Conservation (phyloP, 1,284 basidiomycete species). For the Papiliotrema terrestris region DNA sequence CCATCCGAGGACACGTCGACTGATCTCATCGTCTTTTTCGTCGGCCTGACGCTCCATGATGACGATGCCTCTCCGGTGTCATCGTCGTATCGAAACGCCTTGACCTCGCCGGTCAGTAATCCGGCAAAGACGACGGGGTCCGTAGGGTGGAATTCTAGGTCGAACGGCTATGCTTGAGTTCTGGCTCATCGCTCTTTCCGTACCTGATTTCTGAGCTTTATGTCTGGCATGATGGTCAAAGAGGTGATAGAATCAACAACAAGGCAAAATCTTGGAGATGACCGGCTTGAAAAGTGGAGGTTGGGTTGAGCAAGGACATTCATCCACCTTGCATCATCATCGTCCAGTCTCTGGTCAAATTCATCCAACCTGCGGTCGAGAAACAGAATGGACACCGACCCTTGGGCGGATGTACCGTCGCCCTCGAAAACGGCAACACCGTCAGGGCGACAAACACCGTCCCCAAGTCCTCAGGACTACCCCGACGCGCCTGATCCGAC, state of each 20-base stretch:
- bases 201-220: constrained; percentile 46
- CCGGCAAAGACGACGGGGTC: constrained; percentile 67
- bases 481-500: background rate
- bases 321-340: too few species aligned
- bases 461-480: background rate
- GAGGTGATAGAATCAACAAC: background rate
- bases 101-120: constrained; percentile 77
- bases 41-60: constrained; percentile 42
- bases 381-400: constrained; percentile 30
- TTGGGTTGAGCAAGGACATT: too few species aligned
- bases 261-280: too few species aligned
- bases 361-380: too few species aligned
- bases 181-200: constrained; percentile 3
- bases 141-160: constrained; percentile 78
- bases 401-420: constrained; percentile 33
- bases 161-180: constrained; percentile 66
- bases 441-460: background rate
- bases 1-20: constrained; percentile 66
- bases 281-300: too few species aligned
- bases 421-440: background rate
- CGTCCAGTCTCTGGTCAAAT: too few species aligned
- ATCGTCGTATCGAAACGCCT: constrained; percentile 68
- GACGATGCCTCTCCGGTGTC: constrained; percentile 49
- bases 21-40: constrained; percentile 66
- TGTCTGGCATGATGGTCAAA: constrained; percentile 39